Conservation (phyloP, 805 yeast species). For the Nakazawaea pomicola region DNA sequence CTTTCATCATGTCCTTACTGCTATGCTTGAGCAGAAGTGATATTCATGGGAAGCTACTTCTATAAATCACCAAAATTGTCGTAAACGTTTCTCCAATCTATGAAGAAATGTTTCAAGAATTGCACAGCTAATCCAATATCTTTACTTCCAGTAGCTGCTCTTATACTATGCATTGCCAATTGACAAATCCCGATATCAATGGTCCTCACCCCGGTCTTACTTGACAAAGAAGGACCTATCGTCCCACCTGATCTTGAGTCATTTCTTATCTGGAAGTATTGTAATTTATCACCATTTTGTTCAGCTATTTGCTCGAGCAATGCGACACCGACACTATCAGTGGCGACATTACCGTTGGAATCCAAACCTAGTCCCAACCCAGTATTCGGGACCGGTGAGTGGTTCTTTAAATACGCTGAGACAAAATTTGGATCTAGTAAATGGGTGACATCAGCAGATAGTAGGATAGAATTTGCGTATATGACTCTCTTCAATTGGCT, state of each 20-base stretch:
- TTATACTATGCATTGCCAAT: conserved; percentile 79
- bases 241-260: conserved; percentile 86
- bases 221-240: conserved; percentile 68
- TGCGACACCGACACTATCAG: conserved; percentile 70
- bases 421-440: conserved; percentile 75
- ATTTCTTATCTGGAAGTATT: conserved; percentile 82
- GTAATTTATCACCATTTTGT: conserved; percentile 57
- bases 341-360: conserved; percentile 79
- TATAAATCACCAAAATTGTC: conserved; percentile 33
- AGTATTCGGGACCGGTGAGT: conserved; percentile 73
- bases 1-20: too few relatives aligned
- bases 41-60: too few relatives aligned
- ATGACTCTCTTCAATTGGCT: conserved; percentile 4
- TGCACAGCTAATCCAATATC: conserved; percentile 72
- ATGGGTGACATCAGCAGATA: conserved; percentile 84
- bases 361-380: conserved; percentile 72
- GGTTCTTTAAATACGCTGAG: conserved; percentile 64
- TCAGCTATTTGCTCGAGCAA: conserved; percentile 66
- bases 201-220: conserved; percentile 67
- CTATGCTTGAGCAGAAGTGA: too few relatives aligned
- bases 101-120: conserved; percentile 66
- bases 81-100: conserved; percentile 59
- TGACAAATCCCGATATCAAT: conserved; percentile 82
- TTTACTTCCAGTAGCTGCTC: conserved; percentile 74
- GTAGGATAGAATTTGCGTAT: conserved; percentile 65